Evolutionary conservation across 208 protist species (phyloP), one percentile per base, ranked within the genome.

Genomic region (Trypanosoma grayi): DNA sequence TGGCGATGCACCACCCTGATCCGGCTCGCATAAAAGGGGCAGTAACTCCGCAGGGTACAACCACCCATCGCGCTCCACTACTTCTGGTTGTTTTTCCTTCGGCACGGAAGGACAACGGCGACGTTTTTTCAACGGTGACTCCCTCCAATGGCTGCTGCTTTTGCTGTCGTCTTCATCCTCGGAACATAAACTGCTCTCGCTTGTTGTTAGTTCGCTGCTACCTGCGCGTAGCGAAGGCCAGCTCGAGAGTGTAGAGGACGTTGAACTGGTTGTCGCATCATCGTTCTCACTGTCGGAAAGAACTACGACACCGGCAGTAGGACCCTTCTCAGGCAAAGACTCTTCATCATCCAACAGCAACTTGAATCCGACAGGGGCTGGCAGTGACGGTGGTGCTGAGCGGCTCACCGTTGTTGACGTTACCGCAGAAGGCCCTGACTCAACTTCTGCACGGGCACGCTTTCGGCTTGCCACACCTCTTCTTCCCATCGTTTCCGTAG

Each of bases 31-130:
- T 31, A 57, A 57, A 31, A 59, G 30, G 2, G 70, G 47, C 31
- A 70, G 61, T 20, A 84, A 58, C 5, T 84, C 73, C 18, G 66
- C 53, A 14, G 84, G 78, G 65, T 87, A 87, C 2, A 84, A 25
- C 73, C 77, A 90, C 0, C 83, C 83, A 20, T 81, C 80, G 46
- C 75, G 54, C 68, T 85, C 80, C 18, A 87, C 77, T 25, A 83
- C 66, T 18, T 20, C 47, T 25, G 56, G 28, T 20, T 14, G 18
- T n/a, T 30, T 44, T 18, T n/a, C n/a, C n/a, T 28, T 34, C 30
- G 18, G 22, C 20, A 4, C 10, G 27, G 45, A 37, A 34, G 11
- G 30, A 45, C 11, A n/a, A n/a, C 24, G 45, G 10, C 39, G 39
- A 4, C 11, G 10, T n/a, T n/a, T n/a, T n/a, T n/a, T n/a, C n/a